A percentile compares a stretch with the other conserved stretches of the same genome.
Evolutionary conservation across 371 early-diverging fungal genomes (phyloP).

Genomic region (Mucor ambiguus): DNA sequence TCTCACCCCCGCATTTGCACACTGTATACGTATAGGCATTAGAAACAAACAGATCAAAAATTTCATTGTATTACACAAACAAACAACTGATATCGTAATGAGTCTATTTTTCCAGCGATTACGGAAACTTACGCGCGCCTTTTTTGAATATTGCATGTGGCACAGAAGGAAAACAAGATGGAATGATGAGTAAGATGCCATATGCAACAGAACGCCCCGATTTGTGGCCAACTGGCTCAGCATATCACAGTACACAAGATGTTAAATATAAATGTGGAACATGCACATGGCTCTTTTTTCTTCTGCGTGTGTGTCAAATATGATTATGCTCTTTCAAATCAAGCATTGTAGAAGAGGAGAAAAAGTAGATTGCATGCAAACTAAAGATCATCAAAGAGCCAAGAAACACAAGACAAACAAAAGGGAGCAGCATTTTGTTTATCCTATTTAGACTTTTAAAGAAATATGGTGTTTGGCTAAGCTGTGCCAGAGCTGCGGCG

Average conservation of each 20-base stretch:
- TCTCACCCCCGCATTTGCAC: background rate
- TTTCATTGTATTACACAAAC: background rate
- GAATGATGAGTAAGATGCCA: background rate
- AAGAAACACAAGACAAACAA: background rate
- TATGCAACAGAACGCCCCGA: conserved; percentile 5
- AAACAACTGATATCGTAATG: background rate
- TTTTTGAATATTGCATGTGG: background rate
- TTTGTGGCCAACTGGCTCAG: conserved; percentile 67
- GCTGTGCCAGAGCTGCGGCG: background rate
- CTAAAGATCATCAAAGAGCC: too few species aligned
- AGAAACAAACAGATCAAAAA: conserved; percentile 6
- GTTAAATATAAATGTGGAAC: conserved; percentile 11
- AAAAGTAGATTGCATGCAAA: background rate
- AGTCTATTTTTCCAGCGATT: background rate
- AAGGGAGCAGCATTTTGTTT: background rate
- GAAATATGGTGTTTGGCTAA: background rate
- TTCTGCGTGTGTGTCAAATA: too few species aligned
- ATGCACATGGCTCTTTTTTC: background rate
- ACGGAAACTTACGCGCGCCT: background rate
- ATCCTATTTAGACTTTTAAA: background rate
- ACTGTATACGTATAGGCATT: background rate
- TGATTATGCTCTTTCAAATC: too few species aligned
- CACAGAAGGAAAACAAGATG: background rate
- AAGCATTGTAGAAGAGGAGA: background rate
- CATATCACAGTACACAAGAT: conserved; percentile 83